Base-by-base conservation (phyloP, 108 stramenopile genomes). In the Nitzschia sp. region DNA sequence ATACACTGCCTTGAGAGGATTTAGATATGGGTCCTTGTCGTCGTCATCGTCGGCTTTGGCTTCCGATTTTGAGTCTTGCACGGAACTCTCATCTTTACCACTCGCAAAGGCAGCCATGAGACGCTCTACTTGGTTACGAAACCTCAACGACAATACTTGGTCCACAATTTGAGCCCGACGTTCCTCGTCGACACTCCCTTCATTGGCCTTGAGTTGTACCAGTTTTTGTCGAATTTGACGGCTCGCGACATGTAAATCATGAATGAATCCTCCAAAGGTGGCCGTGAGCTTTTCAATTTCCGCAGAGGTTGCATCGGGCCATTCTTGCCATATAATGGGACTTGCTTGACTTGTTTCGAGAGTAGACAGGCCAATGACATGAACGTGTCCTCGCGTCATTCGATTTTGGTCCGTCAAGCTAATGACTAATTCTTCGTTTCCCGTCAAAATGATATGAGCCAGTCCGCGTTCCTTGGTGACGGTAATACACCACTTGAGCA, bases 51-150 rank as follows among this genome's bases (percentile, higher is more conserved):
- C 36, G 11, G 5, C 23, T 9, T 8, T 29, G 2, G 3, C 55
- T 25, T 66, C 25, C 21, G 13, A 21, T 15, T 4, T 45, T 8
- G 6, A 11, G n/a, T 19, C 49, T 9, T 25, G 11, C 4, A 30
- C 38, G 6, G 34, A 15, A 18, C 31, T 36, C 6, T 35, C 34
- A 57, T 68, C 67, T 35, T 36, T 30, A 18, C 55, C 67, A 27
- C 57, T 55, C 19, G 67, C 67, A 68, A 68, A 68, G 21, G 67
- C 67, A 57, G 67, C 67, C 31, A 36, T 57, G 34, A 68, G 54
- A 2, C 67, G 67, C 42, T 68, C 67, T 3, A 68, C 54, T 42
- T 68, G 67, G 17, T 38, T 6, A 26, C 55, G 55, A 56, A 35
- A 68, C 33, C 67, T 11, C 11, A 30, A 18, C n/a, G 67, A 33